phyloP scores from a whole-genome alignment of 371 early-diverging fungal genomes.

The Apophysomyces ossiformis region DNA sequence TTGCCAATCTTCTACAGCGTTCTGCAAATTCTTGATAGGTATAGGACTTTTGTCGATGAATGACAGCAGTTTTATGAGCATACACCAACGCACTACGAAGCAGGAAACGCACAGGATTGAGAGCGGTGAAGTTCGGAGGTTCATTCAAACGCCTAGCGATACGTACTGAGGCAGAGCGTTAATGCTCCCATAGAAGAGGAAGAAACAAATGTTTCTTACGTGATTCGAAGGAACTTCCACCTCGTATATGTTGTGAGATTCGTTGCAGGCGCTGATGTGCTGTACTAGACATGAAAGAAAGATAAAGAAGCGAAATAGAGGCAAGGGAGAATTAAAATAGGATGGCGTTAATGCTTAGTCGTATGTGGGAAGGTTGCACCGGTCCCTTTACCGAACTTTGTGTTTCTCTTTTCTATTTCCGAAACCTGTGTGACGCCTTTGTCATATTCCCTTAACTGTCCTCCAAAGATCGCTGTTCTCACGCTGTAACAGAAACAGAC shows the following conservation, averaged over 20 bases:
- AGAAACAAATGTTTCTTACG: not conserved
- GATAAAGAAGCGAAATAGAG: not conserved
- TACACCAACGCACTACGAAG: constrained; percentile 58
- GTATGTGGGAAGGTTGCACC: constrained; percentile 8
- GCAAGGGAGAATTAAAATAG: not conserved
- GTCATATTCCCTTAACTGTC: no score
- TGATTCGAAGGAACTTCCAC: not conserved
- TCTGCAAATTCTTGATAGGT: constrained; percentile 48
- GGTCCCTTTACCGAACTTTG: not conserved
- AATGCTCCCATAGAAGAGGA: not conserved
- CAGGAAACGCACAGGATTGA: constrained; percentile 59
- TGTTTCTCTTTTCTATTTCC: no score
- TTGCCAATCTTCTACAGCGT: constrained; percentile 50
- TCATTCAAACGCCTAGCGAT: constrained; percentile 30
- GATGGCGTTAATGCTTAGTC: not conserved
- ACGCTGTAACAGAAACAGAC: no score
- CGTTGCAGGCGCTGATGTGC: not conserved
- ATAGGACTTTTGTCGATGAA: constrained; percentile 41
- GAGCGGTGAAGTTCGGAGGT: constrained; percentile 24
- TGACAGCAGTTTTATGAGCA: constrained; percentile 53
- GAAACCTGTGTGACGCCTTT: no score
- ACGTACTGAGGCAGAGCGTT: constrained; percentile 24
- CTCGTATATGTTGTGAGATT: not conserved
- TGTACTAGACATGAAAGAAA: not conserved
- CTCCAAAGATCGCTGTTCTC: no score